Percentiles rank a stretch among this genome's conserved stretches.
Conservation (phyloP, 2,329 filamentous ascomycete genomes). For the Tolypocladium nubicola region DNA sequence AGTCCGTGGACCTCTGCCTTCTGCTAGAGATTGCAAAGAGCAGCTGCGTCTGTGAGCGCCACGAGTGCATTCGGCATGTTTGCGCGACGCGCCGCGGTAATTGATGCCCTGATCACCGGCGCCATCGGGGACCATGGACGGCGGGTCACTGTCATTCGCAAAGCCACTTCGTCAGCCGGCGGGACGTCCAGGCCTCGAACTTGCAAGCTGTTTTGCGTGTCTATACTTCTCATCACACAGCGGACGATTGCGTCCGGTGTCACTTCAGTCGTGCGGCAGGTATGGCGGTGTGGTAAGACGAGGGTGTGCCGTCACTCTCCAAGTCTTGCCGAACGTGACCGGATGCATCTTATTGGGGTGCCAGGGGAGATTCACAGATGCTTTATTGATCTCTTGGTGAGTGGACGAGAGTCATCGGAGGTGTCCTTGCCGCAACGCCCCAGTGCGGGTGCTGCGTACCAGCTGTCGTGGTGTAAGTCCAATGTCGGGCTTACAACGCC, state of each 20-base stretch:
- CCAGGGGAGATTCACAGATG: neutral
- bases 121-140: neutral
- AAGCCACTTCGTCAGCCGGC: neutral
- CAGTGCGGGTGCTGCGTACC: too few species aligned
- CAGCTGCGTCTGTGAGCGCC: too few species aligned
- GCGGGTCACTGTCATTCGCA: neutral
- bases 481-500: neutral
- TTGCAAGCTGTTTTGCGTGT: neutral
- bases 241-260: neutral
- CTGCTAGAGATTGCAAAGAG: neutral
- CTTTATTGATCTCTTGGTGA: neutral
- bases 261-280: too few species aligned
- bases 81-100: neutral
- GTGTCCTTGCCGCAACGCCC: too few species aligned
- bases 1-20: too few species aligned
- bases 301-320: neutral
- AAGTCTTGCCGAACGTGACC: neutral
- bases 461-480: neutral
- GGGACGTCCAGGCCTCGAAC: neutral
- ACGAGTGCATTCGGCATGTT: neutral
- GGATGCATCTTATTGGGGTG: neutral
- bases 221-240: neutral
- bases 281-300: neutral
- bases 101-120: neutral
- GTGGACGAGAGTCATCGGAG: neutral